Conservation (phyloP, 1,284 basidiomycete species). For the Fomitopsis schrenkii region DNA sequence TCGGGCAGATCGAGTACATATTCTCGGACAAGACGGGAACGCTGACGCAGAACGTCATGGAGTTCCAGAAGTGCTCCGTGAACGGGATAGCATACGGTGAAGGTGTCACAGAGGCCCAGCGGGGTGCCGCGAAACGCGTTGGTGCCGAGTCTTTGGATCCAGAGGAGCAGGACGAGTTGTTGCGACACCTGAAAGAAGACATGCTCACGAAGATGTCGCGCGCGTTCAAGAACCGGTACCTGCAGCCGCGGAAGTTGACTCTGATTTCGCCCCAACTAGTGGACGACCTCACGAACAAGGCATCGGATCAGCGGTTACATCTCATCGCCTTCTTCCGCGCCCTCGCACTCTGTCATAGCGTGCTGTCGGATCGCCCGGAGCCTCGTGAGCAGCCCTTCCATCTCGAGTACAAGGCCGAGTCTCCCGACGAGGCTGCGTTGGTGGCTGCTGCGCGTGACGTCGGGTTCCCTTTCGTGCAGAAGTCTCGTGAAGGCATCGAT, state of each 20-base stretch:
- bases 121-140: conserved; percentile 84
- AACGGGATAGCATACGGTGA: conserved; percentile 86
- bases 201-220: conserved; percentile 79
- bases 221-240: conserved; percentile 87
- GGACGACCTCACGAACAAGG: conserved; percentile 64
- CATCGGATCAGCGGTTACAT: conserved; percentile 60
- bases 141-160: conserved; percentile 67
- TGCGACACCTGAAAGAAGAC: conserved; percentile 63
- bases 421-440: conserved; percentile 92
- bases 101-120: conserved; percentile 92
- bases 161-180: conserved; percentile 64
- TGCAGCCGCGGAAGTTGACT: conserved; percentile 80
- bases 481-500: conserved; percentile 73
- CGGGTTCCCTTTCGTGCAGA: conserved; percentile 87
- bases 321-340: conserved; percentile 89
- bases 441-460: conserved; percentile 90
- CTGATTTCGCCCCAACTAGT: conserved; percentile 86
- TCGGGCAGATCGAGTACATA: conserved; percentile 97
- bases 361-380: conserved; percentile 76
- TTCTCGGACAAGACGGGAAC: conserved; percentile 99
- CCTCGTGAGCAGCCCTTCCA: conserved; percentile 58
- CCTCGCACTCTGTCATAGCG: conserved; percentile 89
- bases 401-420: conserved; percentile 94
- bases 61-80: conserved; percentile 95
- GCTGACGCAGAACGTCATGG: conserved; percentile 96